phyloP scores from a whole-genome alignment of 2,329 filamentous ascomycete genomes.

The Trichoderma arundinaceum region DNA sequence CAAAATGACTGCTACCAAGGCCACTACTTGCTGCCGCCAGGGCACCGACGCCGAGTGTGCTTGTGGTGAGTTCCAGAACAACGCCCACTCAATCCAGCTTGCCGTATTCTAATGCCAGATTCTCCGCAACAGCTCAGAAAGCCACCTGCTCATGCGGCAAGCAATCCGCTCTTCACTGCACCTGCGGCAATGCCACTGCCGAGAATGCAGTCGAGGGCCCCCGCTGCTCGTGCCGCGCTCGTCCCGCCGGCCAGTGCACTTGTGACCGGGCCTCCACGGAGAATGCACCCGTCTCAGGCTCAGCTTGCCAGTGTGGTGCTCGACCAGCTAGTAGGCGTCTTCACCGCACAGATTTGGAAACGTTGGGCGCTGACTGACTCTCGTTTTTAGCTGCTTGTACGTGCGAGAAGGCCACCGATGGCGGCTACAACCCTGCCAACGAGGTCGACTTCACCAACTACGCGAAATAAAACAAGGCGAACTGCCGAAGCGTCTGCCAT shows the following conservation, averaged over 20 bases:
- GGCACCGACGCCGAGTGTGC: constrained; percentile 56
- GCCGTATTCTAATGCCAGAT: not conserved
- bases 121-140: constrained; percentile 57
- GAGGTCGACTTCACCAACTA: constrained; percentile 89
- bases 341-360: not conserved
- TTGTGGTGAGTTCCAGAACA: constrained; percentile 56
- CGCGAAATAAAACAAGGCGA: constrained; percentile 24
- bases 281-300: constrained; percentile 66
- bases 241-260: constrained; percentile 80
- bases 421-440: constrained; percentile 64
- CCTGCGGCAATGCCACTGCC: constrained; percentile 73
- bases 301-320: constrained; percentile 77
- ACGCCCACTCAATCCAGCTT: not conserved
- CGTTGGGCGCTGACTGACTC: constrained; percentile 34
- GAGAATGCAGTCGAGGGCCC: constrained; percentile 79
- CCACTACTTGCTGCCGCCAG: constrained; percentile 63
- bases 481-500: no score
- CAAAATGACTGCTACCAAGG: constrained; percentile 47
- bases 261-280: constrained; percentile 75
- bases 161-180: constrained; percentile 84
- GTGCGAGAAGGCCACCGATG: constrained; percentile 75
- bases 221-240: constrained; percentile 82
- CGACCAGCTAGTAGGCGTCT: constrained; percentile 67
- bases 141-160: constrained; percentile 88
- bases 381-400: constrained; percentile 67